phyloP scores from a whole-genome alignment of 208 protist genomes.

The Acanthamoeba divionensis region DNA sequence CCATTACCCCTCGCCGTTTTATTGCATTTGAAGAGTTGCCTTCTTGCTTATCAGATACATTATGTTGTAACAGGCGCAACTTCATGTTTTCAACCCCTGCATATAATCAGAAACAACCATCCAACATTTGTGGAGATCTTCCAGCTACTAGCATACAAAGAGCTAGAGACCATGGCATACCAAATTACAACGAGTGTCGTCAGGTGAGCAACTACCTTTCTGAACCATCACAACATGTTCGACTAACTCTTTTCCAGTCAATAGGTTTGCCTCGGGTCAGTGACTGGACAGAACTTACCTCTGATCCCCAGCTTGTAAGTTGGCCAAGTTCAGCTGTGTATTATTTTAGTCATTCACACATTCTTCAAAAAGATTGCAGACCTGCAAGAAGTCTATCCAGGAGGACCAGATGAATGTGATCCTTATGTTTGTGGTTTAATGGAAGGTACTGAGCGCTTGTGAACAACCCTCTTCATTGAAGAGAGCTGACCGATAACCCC shows the following conservation, averaged over 20 bases:
- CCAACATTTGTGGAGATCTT: no score
- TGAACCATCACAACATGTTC: background rate
- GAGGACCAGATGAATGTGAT: background rate
- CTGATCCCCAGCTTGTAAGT: no score
- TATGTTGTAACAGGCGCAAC: background rate
- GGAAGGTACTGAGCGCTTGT: no score
- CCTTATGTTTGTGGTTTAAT: slow-evolving; percentile 39
- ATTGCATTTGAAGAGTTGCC: background rate
- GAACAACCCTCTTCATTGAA: no score
- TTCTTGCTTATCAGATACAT: no score
- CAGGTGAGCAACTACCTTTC: background rate
- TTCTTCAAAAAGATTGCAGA: no score
- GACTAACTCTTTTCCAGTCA: background rate
- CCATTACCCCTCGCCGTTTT: background rate
- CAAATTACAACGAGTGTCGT: background rate
- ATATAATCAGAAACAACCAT: background rate
- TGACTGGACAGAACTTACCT: no score
- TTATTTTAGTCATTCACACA: no score
- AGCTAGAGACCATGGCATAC: slow-evolving; percentile 8
- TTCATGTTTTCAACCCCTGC: slow-evolving; percentile 46
- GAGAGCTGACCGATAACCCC: no score
- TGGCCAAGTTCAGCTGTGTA: no score
- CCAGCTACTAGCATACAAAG: slow-evolving; percentile 34
- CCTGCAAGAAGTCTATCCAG: slow-evolving; percentile 19
- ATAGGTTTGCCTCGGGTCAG: no score